Conservation (phyloP, 805 yeast genomes). For the Candida piceae region DNA sequence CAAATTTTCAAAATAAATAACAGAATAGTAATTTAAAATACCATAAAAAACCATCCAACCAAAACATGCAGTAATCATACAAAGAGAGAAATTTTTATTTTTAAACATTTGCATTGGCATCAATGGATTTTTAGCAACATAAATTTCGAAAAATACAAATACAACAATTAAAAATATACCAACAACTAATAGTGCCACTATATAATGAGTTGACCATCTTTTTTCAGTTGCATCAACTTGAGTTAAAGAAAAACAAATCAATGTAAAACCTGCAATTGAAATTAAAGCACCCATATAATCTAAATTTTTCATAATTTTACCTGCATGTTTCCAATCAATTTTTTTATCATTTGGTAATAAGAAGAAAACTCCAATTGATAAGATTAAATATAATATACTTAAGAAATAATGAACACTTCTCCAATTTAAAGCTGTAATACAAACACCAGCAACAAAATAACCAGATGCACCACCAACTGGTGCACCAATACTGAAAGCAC, state of each 20-base stretch:
- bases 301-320: conserved; percentile 20
- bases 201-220: conserved; percentile 44
- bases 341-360: conserved; percentile 34
- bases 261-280: conserved; percentile 35
- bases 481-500: conserved; percentile 41
- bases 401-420: conserved; percentile 37
- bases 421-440: conserved; percentile 37
- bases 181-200: conserved; percentile 37
- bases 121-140: conserved; percentile 37
- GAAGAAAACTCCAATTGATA: conserved; percentile 19
- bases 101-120: conserved; percentile 43
- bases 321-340: conserved; percentile 23
- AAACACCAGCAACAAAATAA: conserved; percentile 39
- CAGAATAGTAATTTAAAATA: conserved; percentile 33
- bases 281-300: conserved; percentile 43
- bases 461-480: conserved; percentile 44
- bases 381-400: conserved; percentile 32
- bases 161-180: conserved; percentile 32
- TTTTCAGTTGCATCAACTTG: conserved; percentile 36
- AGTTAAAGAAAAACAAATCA: conserved; percentile 40
- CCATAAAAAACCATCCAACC: conserved; percentile 42
- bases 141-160: conserved; percentile 35
- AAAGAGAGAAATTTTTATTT: conserved; percentile 33
- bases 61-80: conserved; percentile 34
- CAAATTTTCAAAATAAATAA: conserved; percentile 40